These are phyloP conservation scores for Pisolithus orientalis DNA, from an alignment of 768 basidiomycete species.

Conservation along the genomic window DNA sequence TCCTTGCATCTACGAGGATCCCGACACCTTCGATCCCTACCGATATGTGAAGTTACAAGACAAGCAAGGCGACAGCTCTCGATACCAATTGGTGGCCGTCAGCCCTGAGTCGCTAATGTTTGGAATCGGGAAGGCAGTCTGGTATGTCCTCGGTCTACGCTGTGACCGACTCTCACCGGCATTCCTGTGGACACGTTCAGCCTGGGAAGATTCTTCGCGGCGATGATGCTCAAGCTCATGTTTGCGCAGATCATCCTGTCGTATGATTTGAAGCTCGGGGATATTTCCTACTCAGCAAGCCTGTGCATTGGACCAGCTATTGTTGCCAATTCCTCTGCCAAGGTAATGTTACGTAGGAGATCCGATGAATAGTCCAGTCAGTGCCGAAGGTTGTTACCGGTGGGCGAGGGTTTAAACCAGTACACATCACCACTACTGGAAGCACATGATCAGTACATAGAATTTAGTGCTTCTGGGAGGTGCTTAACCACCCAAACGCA, in stretches of 20 bases:
- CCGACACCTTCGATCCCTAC: slow-evolving; percentile 39
- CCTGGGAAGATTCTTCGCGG: slow-evolving; percentile 39
- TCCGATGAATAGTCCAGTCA: no score
- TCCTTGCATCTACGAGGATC: slow-evolving; percentile 23
- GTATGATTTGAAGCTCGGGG: slow-evolving; percentile 41
- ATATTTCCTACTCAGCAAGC: slow-evolving; percentile 8
- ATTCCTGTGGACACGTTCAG: slow-evolving; percentile 3
- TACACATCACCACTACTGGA: no score
- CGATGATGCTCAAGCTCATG: slow-evolving; percentile 33
- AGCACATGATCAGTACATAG: no score
- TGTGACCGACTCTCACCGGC: neutral
- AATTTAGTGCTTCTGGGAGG: no score
- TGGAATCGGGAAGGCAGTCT: slow-evolving; percentile 27
- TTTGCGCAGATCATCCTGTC: slow-evolving; percentile 31
- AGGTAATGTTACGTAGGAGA: no score
- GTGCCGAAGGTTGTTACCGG: no score
- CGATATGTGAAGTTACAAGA: slow-evolving; percentile 38
- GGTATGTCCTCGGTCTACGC: slow-evolving; percentile 7
- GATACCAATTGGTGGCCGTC: slow-evolving; percentile 32
- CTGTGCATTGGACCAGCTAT: no score
- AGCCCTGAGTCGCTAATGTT: slow-evolving; percentile 30
- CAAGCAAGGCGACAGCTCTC: slow-evolving; percentile 24
- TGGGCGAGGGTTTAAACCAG: no score
- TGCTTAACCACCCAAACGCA: no score
- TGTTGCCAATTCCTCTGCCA: no score